Evolutionary conservation across 208 protist species (phyloP), one percentile per base, ranked within the genome.

Genomic region (Lotmaria passim): DNA sequence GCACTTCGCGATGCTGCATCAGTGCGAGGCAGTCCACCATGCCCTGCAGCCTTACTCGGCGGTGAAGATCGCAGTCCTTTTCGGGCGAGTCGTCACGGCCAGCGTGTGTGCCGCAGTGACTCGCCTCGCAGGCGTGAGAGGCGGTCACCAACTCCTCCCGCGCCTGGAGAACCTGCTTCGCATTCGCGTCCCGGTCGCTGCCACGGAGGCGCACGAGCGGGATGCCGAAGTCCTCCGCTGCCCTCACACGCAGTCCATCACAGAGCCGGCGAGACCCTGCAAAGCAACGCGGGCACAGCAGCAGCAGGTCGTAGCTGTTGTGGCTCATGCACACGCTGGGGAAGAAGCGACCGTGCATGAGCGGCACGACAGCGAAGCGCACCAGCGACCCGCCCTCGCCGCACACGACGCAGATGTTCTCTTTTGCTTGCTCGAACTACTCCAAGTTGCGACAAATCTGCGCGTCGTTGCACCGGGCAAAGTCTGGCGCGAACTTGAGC

Each of bases 281-380:
- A 72, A 91, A 91, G 69, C 80, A 91, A 21, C 14, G 61, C 21
- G 79, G 78, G 57, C 82, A 91, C 31, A 91, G 43, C 28, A 91
- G 74, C 47, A 91, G 69, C 31, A 91, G 48, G 38, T 91, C 86
- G 67, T 87, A 91, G 71, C 80, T 89, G 60, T 91, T 88, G 69
- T 91, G 82, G 43, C 79, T 89, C 82, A 91, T 89, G 73, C 85
- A 91, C 36, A 87, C 81, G 56, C 79, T 87, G 6, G 82, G 82
- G 50, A 91, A 91, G 68, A 85, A 85, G 41, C 83, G 87, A 33
- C 86, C 69, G 60, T 89, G 87, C 70, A 81, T 77, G 47, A 91
- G 59, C 10, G 82, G 82, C 17, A 87, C 81, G 2, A 91, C 79
- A 30, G 80, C 79, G 58, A 86, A 91, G 39, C 83, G 76, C 28